These are phyloP conservation scores for Gentiana straminea DNA, from an alignment of 257 asterid species.

Conservation along the genomic window DNA sequence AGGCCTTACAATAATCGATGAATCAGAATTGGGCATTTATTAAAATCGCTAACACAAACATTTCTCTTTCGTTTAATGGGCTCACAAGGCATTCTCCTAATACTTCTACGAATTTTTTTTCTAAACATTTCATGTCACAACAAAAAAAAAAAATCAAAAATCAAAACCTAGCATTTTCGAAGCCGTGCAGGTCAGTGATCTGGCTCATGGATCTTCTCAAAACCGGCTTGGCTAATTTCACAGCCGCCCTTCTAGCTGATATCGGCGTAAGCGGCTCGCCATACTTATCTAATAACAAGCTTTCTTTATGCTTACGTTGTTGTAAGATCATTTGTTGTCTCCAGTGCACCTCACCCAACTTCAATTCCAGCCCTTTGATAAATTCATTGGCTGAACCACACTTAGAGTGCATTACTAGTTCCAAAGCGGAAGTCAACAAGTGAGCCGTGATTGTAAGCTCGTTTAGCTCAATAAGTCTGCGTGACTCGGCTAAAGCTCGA, in stretches of 20 bases:
- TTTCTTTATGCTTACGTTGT: constrained; percentile 31
- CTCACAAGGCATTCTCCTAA: neutral
- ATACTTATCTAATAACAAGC: constrained; percentile 36
- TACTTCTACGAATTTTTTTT: neutral
- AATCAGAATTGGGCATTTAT: too few relatives aligned
- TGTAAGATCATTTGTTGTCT: constrained; percentile 31
- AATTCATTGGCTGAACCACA: constrained; percentile 36
- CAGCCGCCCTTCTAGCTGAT: constrained; percentile 70
- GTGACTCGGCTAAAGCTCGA: constrained; percentile 71
- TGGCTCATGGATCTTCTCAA: constrained; percentile 37
- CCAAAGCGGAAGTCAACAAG: constrained; percentile 64
- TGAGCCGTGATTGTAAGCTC: constrained; percentile 60
- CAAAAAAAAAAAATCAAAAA: neutral
- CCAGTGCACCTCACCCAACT: constrained; percentile 60
- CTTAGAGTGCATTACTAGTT: constrained; percentile 41
- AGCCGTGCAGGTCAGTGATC: constrained; percentile 74
- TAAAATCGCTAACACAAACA: too few relatives aligned
- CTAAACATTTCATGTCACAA: neutral
- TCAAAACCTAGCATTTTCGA: constrained; percentile 85
- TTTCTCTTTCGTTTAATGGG: too few relatives aligned
- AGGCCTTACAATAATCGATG: too few relatives aligned
- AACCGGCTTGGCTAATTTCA: constrained; percentile 49
- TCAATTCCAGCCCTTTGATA: constrained; percentile 44
- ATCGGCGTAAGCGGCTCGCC: constrained; percentile 73
- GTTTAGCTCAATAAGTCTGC: constrained; percentile 50